Percentiles rank a stretch among this genome's conserved stretches.
Evolutionary conservation across 768 basidiomycete species (phyloP).

Genomic region (Serendipita indica): DNA sequence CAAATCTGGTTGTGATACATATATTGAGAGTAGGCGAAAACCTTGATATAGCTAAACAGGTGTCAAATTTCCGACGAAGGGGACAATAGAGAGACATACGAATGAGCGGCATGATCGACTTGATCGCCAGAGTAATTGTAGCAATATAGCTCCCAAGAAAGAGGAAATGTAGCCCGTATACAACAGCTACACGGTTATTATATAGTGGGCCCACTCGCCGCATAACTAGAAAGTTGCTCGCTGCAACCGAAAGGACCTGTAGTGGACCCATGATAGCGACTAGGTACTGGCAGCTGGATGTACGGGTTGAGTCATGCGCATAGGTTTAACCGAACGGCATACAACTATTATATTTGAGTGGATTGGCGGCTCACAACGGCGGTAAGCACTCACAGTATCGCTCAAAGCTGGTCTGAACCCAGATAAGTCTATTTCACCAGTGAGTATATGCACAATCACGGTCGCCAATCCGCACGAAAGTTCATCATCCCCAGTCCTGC

Average conservation of each 20-base stretch:
- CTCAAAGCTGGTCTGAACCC: background rate
- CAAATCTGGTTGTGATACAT: background rate
- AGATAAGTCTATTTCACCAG: background rate
- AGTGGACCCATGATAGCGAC: background rate
- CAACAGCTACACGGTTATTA: background rate
- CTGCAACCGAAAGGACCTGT: background rate
- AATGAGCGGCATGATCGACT: background rate
- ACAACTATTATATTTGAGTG: background rate
- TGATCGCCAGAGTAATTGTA: background rate
- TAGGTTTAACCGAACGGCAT: background rate
- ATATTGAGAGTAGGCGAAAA: background rate
- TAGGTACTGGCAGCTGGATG: background rate
- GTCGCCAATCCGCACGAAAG: background rate
- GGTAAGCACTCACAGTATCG: background rate
- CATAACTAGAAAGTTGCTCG: slow-evolving; percentile 1
- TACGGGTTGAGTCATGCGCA: background rate
- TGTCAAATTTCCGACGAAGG: background rate
- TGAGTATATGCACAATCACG: background rate
- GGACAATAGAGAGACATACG: background rate
- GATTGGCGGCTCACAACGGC: background rate
- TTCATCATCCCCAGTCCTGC: background rate
- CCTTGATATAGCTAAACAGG: background rate
- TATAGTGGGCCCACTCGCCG: background rate
- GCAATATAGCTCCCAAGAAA: background rate
- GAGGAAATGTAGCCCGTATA: background rate